These are phyloP conservation scores for Haplosporangium sp. DNA, from an alignment of 371 early-diverging fungal species.

Conservation along the genomic window DNA sequence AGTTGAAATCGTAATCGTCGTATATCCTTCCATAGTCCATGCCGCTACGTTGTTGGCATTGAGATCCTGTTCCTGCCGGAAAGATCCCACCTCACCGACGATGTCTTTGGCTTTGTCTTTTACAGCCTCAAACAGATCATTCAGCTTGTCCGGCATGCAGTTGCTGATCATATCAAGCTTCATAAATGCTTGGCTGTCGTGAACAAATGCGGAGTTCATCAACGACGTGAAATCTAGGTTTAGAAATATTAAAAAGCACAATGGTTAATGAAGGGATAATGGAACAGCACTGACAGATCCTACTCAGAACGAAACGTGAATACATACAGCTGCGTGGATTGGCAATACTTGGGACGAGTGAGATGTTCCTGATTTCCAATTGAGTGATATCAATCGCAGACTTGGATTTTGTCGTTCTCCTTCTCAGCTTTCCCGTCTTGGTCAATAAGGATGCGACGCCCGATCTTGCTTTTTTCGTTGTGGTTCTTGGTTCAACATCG, in stretches of 20 bases:
- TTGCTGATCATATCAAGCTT: slow-evolving; percentile 22
- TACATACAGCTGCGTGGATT: slow-evolving; percentile 29
- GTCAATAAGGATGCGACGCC: background rate
- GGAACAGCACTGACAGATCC: background rate
- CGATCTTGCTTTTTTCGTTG: background rate
- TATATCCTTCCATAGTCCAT: slow-evolving; percentile 14
- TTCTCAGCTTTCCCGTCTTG: slow-evolving; percentile 1
- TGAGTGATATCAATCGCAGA: slow-evolving; percentile 10
- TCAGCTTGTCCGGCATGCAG: slow-evolving; percentile 19
- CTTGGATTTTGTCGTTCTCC: slow-evolving; percentile 1
- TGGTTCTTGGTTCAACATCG: background rate
- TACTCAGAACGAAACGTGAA: background rate
- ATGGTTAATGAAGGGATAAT: background rate
- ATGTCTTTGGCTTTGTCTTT: slow-evolving; percentile 18
- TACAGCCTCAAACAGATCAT: slow-evolving; percentile 26
- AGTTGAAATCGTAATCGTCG: slow-evolving; percentile 10
- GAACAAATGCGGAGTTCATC: slow-evolving; percentile 26
- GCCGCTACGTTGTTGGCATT: background rate
- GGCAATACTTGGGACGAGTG: slow-evolving; percentile 15
- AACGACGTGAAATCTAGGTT: slow-evolving; percentile 24
- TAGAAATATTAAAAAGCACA: background rate
- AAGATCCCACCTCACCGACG: slow-evolving; percentile 7
- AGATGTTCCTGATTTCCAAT: slow-evolving; percentile 44
- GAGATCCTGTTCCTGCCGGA: slow-evolving; percentile 7
- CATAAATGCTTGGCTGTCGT: slow-evolving; percentile 29